phyloP scores from a whole-genome alignment of 345 rosid genomes.

The Moringa oleifera region DNA sequence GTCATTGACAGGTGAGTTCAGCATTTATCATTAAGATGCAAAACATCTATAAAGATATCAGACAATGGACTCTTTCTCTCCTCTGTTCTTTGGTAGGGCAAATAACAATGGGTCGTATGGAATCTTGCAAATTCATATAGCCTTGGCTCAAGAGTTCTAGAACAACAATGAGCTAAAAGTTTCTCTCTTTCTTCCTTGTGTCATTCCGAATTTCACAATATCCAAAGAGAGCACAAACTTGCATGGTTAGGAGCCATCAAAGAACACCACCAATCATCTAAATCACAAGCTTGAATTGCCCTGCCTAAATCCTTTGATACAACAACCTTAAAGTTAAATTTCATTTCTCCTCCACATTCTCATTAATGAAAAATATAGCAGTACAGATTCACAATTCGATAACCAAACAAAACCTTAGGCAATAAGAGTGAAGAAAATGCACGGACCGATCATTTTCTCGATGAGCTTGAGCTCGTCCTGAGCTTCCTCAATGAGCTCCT shows the following conservation, averaged over 20 bases:
- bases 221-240: background rate
- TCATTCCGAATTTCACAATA: background rate
- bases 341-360: background rate
- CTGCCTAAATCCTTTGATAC: no score
- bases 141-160: background rate
- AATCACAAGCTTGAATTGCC: no score
- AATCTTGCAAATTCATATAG: background rate
- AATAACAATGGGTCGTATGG: background rate
- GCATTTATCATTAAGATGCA: no score
- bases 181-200: background rate
- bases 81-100: no score
- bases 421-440: background rate
- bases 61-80: no score
- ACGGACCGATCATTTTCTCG: constrained; percentile 86
- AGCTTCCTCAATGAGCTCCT: constrained; percentile 97
- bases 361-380: background rate
- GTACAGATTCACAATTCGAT: background rate
- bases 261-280: background rate
- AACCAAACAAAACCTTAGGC: background rate
- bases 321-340: constrained; percentile 5
- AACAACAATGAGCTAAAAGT: background rate
- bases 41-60: no score
- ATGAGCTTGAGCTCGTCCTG: constrained; percentile 88
- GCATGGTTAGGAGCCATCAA: background rate
- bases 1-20: no score